Percentiles rank a stretch among this genome's conserved stretches.
phyloP scores from a whole-genome alignment of 2,329 filamentous ascomycete species.

The Coniochaeta sp. region DNA sequence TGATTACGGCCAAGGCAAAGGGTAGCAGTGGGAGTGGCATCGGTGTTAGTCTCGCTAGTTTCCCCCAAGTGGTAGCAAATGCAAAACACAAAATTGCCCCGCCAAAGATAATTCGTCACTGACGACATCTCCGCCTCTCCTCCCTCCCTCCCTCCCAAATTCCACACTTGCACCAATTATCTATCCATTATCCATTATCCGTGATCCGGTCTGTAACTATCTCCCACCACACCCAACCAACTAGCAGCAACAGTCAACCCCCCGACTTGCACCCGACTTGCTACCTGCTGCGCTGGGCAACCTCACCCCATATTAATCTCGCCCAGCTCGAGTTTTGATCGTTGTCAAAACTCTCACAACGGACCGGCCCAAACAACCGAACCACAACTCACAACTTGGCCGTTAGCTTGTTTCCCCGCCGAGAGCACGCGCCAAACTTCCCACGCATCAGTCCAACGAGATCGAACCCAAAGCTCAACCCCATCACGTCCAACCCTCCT shows the following conservation, averaged over 20 bases:
- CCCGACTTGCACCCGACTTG: not conserved
- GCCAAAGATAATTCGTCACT: slow-evolving; percentile 19
- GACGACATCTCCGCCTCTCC: slow-evolving; percentile 17
- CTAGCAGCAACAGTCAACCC: not conserved
- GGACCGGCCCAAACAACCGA: not conserved
- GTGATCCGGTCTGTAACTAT: too few relatives aligned
- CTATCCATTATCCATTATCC: not conserved
- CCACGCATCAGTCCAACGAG: not conserved
- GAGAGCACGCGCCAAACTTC: too few relatives aligned
- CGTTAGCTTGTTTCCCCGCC: not conserved
- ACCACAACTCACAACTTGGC: too few relatives aligned
- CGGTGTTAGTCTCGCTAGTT: too few relatives aligned
- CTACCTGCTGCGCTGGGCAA: not conserved
- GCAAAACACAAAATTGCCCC: slow-evolving; percentile 24
- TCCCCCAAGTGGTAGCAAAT: slow-evolving; percentile 12
- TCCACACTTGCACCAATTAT: not conserved
- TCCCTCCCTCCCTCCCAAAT: not conserved
- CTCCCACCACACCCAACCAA: not conserved
- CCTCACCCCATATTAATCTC: slow-evolving; percentile 1
- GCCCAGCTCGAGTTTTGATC: not conserved
- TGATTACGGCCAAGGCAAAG: not conserved
- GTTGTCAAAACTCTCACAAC: not conserved
- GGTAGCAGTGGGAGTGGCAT: not conserved
- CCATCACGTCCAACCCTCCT: not conserved
- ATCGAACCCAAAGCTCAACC: not conserved